Evolutionary conservation across 2,329 filamentous ascomycete genomes (phyloP), one percentile per base, ranked within the genome.

Genomic region (Paraconiothyrium brasiliense): DNA sequence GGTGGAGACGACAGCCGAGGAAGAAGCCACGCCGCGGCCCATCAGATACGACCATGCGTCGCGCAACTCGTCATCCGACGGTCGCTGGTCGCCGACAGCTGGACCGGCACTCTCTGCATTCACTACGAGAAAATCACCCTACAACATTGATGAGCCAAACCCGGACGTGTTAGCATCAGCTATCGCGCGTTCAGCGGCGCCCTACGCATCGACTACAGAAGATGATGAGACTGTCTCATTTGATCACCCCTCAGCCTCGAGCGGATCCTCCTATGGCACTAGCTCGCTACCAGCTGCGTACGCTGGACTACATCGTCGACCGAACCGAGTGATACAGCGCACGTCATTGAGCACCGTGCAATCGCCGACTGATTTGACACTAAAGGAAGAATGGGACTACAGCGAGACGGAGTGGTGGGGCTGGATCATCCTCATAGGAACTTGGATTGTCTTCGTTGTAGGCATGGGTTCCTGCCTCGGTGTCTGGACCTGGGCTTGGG

Each of bases 401-500:
- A 88, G 90, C 46, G 94, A 97, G 81, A 99, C 95, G 0, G 94
- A 95, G 72, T 97, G 92, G 89, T 99, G 95, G 94, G 95, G 95
- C 0, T 99, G 94, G 93, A 90, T 97, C 8, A 90, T 99, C 51
- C 83, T 99, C 35, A 82, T 91, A 44, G 90, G 92, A 50, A 99
- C 96, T 0, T 99, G 96, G 95, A 82, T 96, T 48, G 93, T 97
- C 30, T 98, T 99, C 77, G 93, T 98, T 22, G 88, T 95, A 0
- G 95, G 95, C 35, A 98, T 99, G 92, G 95, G 95, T 57, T 97
- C 92, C 54, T 97, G 93, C 77, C 85, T 98, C 49, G 94, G 92
- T 24, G 89, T 98, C 24, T 99, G 95, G 95, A 95, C 90, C 78
- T 99, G 95, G 95, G 95, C 95, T 2, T 99, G 95, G 95, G 94